Evolutionary conservation across 495 filamentous ascomycete genomes (phyloP).

Genomic region (Massariosphaeria phaeospora): DNA sequence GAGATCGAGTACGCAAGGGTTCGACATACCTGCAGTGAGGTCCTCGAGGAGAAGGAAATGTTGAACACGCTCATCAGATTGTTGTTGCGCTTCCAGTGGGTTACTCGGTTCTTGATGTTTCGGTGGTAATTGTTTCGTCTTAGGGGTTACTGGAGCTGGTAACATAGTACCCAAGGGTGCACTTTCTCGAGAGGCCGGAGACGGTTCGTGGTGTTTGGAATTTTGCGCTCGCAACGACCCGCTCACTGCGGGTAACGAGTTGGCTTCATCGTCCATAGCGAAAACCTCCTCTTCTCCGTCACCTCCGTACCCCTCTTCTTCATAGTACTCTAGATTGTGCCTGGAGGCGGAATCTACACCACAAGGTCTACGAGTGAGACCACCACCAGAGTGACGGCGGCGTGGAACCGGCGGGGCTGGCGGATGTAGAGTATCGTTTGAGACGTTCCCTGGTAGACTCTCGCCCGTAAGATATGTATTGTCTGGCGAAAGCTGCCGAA

Average conservation of each 20-base stretch:
- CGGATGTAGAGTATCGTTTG: slow-evolving; percentile 1
- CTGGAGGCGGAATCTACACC: slow-evolving; percentile 57
- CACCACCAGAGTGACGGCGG: slow-evolving; percentile 74
- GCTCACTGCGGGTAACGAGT: slow-evolving; percentile 9
- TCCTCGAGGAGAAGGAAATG: slow-evolving; percentile 96
- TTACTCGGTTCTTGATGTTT: slow-evolving; percentile 51
- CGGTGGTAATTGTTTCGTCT: slow-evolving; percentile 1
- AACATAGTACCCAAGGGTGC: slow-evolving; percentile 26
- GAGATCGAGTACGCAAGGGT: slow-evolving; percentile 91
- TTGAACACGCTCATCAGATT: slow-evolving; percentile 67
- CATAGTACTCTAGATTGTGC: slow-evolving; percentile 74
- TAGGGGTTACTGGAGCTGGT: slow-evolving; percentile 28
- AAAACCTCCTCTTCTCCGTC: slow-evolving; percentile 73
- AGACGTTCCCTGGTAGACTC: not conserved
- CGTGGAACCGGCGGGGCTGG: slow-evolving; percentile 33
- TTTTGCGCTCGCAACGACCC: not conserved
- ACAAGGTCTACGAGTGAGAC: slow-evolving; percentile 62
- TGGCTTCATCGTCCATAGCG: slow-evolving; percentile 60
- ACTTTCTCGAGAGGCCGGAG: not conserved
- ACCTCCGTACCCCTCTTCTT: slow-evolving; percentile 78
- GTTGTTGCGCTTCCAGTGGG: slow-evolving; percentile 72
- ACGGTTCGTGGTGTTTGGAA: not conserved
- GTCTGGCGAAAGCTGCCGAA: slow-evolving; percentile 7
- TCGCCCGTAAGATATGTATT: not conserved
- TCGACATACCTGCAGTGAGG: slow-evolving; percentile 92